A percentile compares a stretch with the other conserved stretches of the same genome.
phyloP scores from a whole-genome alignment of 1,284 basidiomycete species.

The Trichosporon ovoides region DNA sequence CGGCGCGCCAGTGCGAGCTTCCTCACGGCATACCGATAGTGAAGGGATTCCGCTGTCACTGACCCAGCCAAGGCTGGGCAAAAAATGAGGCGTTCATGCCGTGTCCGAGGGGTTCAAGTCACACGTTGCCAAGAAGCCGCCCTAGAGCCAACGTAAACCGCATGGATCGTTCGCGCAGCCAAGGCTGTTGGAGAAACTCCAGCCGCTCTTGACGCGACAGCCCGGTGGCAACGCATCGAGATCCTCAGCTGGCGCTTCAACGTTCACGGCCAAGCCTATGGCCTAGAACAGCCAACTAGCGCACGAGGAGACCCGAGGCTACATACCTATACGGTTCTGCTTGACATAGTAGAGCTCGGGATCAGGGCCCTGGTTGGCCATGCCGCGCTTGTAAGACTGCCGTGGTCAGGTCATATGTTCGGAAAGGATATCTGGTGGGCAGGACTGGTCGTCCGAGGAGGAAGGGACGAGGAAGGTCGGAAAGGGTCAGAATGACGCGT shows the following conservation, averaged over 20 bases:
- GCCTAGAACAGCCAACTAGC: too few relatives aligned
- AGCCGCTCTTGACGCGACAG: too few relatives aligned
- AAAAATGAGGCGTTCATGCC: background rate
- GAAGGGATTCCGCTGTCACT: background rate
- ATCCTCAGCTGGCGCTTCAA: background rate
- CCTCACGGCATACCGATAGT: too few relatives aligned
- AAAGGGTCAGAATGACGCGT: background rate
- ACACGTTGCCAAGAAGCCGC: background rate
- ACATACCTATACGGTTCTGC: constrained; percentile 88
- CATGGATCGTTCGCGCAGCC: too few relatives aligned
- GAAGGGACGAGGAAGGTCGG: background rate
- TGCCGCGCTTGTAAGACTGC: constrained; percentile 13
- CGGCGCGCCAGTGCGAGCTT: too few relatives aligned
- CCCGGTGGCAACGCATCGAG: too few relatives aligned
- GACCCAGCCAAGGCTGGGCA: background rate
- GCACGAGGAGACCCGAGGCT: background rate
- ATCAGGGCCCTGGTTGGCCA: constrained; percentile 52
- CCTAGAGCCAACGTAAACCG: too few relatives aligned
- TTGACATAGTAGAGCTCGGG: constrained; percentile 93
- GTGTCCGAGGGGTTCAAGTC: background rate
- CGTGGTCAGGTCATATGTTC: background rate
- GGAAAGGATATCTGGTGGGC: background rate
- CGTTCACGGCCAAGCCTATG: too few relatives aligned
- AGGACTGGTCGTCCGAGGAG: background rate
- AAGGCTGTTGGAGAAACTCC: too few relatives aligned